Percentiles rank a stretch among this genome's conserved stretches.
Evolutionary conservation across 2,329 filamentous ascomycete genomes (phyloP).

Genomic region (Dothideomycetes sp.): DNA sequence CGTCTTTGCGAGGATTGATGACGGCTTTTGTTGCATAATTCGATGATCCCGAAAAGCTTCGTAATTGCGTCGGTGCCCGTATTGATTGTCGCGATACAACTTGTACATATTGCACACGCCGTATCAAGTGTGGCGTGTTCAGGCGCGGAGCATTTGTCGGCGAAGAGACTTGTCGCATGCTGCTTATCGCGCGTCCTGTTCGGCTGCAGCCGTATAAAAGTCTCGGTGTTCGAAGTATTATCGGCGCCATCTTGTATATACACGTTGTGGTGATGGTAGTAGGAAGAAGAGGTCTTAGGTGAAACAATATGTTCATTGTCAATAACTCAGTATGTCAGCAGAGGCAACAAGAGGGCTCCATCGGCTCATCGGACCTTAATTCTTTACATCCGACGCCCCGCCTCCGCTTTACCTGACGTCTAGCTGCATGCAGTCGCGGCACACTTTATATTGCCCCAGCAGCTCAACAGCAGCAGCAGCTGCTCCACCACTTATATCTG

Average conservation of each 20-base stretch:
- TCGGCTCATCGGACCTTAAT: neutral
- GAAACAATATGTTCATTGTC: no score
- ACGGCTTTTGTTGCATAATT: conserved; percentile 23
- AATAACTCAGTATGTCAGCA: neutral
- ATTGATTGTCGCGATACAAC: neutral
- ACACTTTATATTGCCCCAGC: no score
- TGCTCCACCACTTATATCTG: no score
- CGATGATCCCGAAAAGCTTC: neutral
- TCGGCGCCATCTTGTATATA: neutral
- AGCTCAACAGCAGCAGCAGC: no score
- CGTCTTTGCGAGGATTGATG: conserved; percentile 65
- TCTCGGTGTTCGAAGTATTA: neutral
- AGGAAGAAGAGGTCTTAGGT: no score
- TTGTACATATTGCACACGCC: neutral
- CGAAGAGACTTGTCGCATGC: neutral
- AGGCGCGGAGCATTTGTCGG: neutral
- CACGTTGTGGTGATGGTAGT: no score
- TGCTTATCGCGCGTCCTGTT: neutral
- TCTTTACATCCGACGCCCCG: neutral
- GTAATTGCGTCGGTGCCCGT: conserved; percentile 2
- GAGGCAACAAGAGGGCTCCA: no score
- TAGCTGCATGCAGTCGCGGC: no score
- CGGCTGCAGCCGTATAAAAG: neutral
- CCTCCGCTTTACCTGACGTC: no score
- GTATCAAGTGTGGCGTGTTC: neutral